Evolutionary conservation across 805 yeast species (phyloP).

Genomic region (Monosporozyma unispora): DNA sequence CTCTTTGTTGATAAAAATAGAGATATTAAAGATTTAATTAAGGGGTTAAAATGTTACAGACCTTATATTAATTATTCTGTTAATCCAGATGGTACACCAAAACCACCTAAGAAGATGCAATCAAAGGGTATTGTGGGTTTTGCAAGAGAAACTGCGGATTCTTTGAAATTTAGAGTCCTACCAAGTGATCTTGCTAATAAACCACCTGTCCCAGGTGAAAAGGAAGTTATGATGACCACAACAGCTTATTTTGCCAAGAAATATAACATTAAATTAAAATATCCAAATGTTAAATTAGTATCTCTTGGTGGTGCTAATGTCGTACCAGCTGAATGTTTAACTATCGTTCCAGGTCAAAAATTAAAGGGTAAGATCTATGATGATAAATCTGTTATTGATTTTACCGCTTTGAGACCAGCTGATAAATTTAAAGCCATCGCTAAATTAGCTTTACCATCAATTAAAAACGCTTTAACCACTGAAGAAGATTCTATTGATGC

Average conservation of each 20-base stretch:
- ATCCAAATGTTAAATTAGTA: constrained; percentile 15
- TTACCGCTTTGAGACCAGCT: constrained; percentile 16
- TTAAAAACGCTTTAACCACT: constrained; percentile 10
- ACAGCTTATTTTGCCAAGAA: constrained; percentile 12
- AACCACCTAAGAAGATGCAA: constrained; percentile 12
- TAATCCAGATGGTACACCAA: constrained; percentile 16
- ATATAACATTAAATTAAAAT: constrained; percentile 14
- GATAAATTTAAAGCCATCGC: constrained; percentile 15
- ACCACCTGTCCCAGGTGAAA: constrained; percentile 7
- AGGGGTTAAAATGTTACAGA: constrained; percentile 17
- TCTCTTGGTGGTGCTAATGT: constrained; percentile 14
- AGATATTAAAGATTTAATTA: constrained; percentile 11
- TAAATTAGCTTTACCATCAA: constrained; percentile 15
- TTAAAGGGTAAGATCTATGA: constrained; percentile 14
- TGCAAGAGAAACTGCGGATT: constrained; percentile 16
- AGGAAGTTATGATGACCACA: constrained; percentile 8
- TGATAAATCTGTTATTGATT: constrained; percentile 12
- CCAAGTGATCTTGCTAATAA: constrained; percentile 11
- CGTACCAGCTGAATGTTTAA: constrained; percentile 18
- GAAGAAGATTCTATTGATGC: constrained; percentile 5
- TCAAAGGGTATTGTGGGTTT: constrained; percentile 14
- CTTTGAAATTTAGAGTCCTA: constrained; percentile 10
- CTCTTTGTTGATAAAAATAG: constrained; percentile 12
- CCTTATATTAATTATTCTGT: constrained; percentile 18
- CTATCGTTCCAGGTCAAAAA: constrained; percentile 20